Base-by-base conservation (phyloP, 2,329 filamentous ascomycete genomes). In the Myriosclerotinia scirpicola region DNA sequence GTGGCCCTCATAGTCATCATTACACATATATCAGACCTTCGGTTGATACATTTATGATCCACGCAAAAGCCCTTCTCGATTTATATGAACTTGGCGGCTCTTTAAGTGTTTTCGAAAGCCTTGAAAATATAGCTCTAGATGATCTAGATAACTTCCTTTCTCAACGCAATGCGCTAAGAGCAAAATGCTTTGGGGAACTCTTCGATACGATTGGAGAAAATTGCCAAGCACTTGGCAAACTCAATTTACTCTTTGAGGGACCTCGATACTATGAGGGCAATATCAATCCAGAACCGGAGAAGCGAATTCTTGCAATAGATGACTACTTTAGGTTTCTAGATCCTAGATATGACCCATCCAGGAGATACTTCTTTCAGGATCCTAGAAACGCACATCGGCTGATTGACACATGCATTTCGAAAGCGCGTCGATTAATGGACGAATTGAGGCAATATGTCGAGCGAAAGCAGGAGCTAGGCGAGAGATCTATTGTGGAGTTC, bases 61-160 rank as follows among this genome's bases (percentile, higher is more conserved):
- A 4, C 14, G 5, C 7, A 5, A 3, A 17, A 1, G 4, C 1
- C 1, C 15, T 30, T 1, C 22, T 44, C 3, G 6, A 9, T 0
- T 36, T 50, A 7, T 36, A 48, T 26, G 2, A 22, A 12, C 3
- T 20, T 20, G n/a, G 58, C 5, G 44, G 58, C 9, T 61, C 12
- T 8, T 48, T 50, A n/a, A 20, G 20, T 17, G 9, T 11, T 22
- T 14, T 60, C 5, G 11, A 6, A 26, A 50, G 30, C 1, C 30
- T 50, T 20, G 15, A 7, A 6, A 2, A 22, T 17, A 9, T 50
- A 15, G 56, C 56, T 20, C 2, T 26, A 5, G 12, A 36, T 17
- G 56, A 30, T 9, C 22, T 60, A 1, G 3, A 36, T n/a, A 1
- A n/a, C 2, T 4, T n/a, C n/a, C n/a, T n/a, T n/a, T n/a, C n/a